These are phyloP conservation scores for Suillus discolor DNA, from an alignment of 768 basidiomycete genomes.

Conservation along the genomic window DNA sequence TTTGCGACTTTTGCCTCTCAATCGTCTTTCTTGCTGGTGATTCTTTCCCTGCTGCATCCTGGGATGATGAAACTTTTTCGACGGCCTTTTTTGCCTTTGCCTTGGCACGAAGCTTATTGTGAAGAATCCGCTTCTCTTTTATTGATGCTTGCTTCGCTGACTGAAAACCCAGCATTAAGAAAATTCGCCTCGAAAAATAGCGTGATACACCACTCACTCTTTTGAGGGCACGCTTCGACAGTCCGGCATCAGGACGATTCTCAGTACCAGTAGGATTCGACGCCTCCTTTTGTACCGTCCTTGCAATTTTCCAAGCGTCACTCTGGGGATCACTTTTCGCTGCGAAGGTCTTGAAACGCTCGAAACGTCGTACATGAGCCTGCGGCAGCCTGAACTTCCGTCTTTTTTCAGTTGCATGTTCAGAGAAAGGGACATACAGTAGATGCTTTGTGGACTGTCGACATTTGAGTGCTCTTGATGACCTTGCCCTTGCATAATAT, in stretches of 20 bases:
- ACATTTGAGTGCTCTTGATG: slow-evolving; percentile 62
- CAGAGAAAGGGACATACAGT: slow-evolving; percentile 52
- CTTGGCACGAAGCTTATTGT: slow-evolving; percentile 46
- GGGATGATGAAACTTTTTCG: slow-evolving; percentile 4
- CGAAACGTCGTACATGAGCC: slow-evolving; percentile 67
- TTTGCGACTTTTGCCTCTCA: neutral
- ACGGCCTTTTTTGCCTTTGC: slow-evolving; percentile 38
- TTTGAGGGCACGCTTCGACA: slow-evolving; percentile 66
- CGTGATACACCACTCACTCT: slow-evolving; percentile 45
- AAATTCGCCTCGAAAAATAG: neutral
- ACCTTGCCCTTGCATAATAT: slow-evolving; percentile 72
- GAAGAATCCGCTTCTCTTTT: slow-evolving; percentile 50
- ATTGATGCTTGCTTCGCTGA: slow-evolving; percentile 47
- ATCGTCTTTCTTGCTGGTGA: neutral
- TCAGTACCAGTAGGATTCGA: neutral
- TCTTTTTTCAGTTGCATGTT: slow-evolving; percentile 1
- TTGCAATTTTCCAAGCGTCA: slow-evolving; percentile 50
- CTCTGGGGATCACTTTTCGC: slow-evolving; percentile 40
- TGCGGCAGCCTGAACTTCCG: slow-evolving; percentile 28
- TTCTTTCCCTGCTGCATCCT: slow-evolving; percentile 1
- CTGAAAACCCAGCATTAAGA: slow-evolving; percentile 29
- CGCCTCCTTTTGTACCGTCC: slow-evolving; percentile 13
- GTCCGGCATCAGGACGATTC: slow-evolving; percentile 16
- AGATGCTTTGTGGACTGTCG: slow-evolving; percentile 58
- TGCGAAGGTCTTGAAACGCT: slow-evolving; percentile 49